phyloP scores from a whole-genome alignment of 1,139 yeast species.

The Scheffersomyces titani region DNA sequence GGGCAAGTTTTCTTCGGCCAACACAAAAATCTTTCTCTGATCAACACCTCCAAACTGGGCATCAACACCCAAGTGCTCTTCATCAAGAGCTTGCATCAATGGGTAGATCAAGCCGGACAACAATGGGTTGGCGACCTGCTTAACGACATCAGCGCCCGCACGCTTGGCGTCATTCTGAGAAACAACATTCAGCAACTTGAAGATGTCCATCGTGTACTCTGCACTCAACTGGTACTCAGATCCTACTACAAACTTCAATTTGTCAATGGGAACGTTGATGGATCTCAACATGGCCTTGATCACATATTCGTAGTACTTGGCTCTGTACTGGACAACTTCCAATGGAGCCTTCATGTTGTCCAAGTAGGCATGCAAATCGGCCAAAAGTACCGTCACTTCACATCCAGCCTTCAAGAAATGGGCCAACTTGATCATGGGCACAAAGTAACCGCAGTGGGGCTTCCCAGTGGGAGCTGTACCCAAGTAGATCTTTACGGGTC shows the following conservation, averaged over 20 bases:
- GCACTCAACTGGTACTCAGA: slow-evolving; percentile 81
- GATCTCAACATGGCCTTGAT: slow-evolving; percentile 84
- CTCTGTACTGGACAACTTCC: slow-evolving; percentile 87
- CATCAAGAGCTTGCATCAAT: slow-evolving; percentile 98
- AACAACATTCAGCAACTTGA: slow-evolving; percentile 77
- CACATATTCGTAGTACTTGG: slow-evolving; percentile 80
- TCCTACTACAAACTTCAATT: slow-evolving; percentile 80
- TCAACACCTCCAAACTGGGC: slow-evolving; percentile 99
- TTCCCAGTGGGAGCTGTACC: slow-evolving; percentile 90
- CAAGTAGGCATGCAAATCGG: slow-evolving; percentile 96
- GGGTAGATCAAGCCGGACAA: slow-evolving; percentile 95
- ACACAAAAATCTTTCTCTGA: slow-evolving; percentile 95
- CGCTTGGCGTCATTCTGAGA: slow-evolving; percentile 96
- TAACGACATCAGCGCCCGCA: slow-evolving; percentile 99
- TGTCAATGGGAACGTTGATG: slow-evolving; percentile 89
- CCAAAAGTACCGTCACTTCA: slow-evolving; percentile 87
- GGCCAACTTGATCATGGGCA: slow-evolving; percentile 95
- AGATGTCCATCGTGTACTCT: slow-evolving; percentile 85
- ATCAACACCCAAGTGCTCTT: slow-evolving; percentile 84
- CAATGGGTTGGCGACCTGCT: slow-evolving; percentile 92
- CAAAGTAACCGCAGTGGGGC: slow-evolving; percentile 98
- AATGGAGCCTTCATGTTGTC: slow-evolving; percentile 98
- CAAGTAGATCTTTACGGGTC: slow-evolving; percentile 91
- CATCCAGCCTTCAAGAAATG: slow-evolving; percentile 95
- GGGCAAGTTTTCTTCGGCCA: slow-evolving; percentile 93